Evolutionary conservation across 441 rosid species (phyloP), one percentile per base, ranked within the genome.

Genomic region (Gossypium davidsonii): DNA sequence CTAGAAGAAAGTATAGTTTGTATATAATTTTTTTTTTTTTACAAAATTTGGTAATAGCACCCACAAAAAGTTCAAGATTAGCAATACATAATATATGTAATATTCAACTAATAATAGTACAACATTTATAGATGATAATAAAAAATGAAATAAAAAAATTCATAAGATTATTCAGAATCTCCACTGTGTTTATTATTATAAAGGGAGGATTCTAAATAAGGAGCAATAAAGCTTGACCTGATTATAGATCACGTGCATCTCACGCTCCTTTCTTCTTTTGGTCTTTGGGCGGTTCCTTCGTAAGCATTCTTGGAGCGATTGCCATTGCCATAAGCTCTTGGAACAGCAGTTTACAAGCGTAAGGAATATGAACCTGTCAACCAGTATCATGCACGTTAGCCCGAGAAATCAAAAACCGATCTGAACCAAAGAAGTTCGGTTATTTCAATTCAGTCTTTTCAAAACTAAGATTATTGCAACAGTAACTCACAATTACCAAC

Each of bases 281-380:
- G 60, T 81, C 84, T 79, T 87, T 89, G 14, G 72, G 42, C 2
- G 73, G 74, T 44, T 90, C 89, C 80, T 89, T 94, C 0, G 97
- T 90, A 7, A 92, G 87, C 99, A 94, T 92, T 73, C 99, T 83
- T 1, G 99, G 98, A 2, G 99, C 94, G 73, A 94, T 94, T 20
- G 99, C 97, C 99, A 94, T 94, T 17, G 99, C 82, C 99, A 92
- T 92, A 44, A 94, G 97, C 84, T 94, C 99, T 83, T 94, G 97
- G 78, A 94, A 94, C 15, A 94, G 90, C 58, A 94, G 76, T 80
- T 94, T 94, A 76, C 99, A 94, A 4, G 99, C 97, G 53, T 92
- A 94, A 2, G 98, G 97, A 72, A 94, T 92, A 78, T 90, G 86
- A n/a, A 94, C 98, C 99, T 92, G 88, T 56, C 71, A 4, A 37